Conservation (phyloP, 257 asterid species). For the Anisodus tanguticus region DNA sequence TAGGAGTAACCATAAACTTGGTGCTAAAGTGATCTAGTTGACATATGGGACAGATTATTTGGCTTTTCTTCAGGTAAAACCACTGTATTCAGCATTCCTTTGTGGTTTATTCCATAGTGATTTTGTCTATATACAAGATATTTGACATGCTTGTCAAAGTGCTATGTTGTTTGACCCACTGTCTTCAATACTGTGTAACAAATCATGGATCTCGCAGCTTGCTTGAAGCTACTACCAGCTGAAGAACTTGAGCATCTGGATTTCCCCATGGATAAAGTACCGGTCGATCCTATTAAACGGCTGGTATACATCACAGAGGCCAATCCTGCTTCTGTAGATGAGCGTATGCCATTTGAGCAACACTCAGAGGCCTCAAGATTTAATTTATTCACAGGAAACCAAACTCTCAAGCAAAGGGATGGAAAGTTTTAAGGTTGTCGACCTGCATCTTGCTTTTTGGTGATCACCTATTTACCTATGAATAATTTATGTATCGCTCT, state of each 20-base stretch:
- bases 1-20: neutral
- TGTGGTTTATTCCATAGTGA: neutral
- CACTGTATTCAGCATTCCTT: neutral
- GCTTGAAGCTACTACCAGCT: conserved; percentile 79
- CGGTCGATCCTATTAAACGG: conserved; percentile 51
- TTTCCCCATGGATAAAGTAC: conserved; percentile 54
- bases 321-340: conserved; percentile 41
- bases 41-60: neutral
- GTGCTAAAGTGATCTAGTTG: conserved; percentile 11
- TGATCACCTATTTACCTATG: conserved; percentile 24
- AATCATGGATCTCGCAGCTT: conserved; percentile 48
- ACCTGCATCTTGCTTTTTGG: conserved; percentile 8
- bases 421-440: conserved; percentile 70
- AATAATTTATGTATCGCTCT: neutral
- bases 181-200: neutral
- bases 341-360: conserved; percentile 48
- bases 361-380: conserved; percentile 60
- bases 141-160: neutral
- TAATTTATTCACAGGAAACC: conserved; percentile 91
- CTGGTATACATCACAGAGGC: conserved; percentile 62
- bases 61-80: neutral
- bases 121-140: conserved; percentile 1
- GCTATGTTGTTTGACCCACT: conserved; percentile 24
- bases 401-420: conserved; percentile 79
- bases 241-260: conserved; percentile 84